Base-by-base conservation (phyloP, 2,329 filamentous ascomycete genomes). In the Raffaelea ambrosiae region DNA sequence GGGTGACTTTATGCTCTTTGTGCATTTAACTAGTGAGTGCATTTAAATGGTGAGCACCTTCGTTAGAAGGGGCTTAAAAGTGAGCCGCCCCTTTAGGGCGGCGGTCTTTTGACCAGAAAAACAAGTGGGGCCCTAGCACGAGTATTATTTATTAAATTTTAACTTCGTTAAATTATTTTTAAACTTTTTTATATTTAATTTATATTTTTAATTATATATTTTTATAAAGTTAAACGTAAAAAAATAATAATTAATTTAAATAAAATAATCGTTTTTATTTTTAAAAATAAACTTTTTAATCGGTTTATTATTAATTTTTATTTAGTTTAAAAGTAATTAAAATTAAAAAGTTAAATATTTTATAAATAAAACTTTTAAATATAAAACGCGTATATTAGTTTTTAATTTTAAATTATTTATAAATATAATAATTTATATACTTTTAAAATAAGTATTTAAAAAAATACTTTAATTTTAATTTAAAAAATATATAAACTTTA, bases 401-500 rank as follows among this genome's bases (percentile, higher is more conserved):
- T 31, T 46, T 41, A 39, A 41, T 35, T 35, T 26, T 19, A 35
- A 35, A 40, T 7, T 33, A n/a, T 41, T 14, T 33, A 40, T 33
- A 46, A 46, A n/a, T 16, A 36, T n/a, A 46, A 23, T 22, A 41
- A 18, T 23, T 46, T n/a, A 46, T 41, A 2, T 11, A 13, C 16
- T 33, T 20, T 16, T 13, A 46, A 46, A 46, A 44, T 21, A 46
- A 35, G 10, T 46, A 46, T n/a, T 35, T 41, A 26, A 46, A 46
- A 46, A 46, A 23, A 36, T 46, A 41, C 19, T 23, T 22, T 16
- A 23, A 18, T 16, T 46, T 23, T 10, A 41, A 22, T 41, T 36
- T 19, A 29, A 46, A 46, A 45, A 43, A 49, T 22, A 49, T 49
- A 39, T 39, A 46, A 46, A 46, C 40, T 22, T 31, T 49, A 29